Evolutionary conservation across 2,329 filamentous ascomycete genomes (phyloP).

Genomic region (Aspergillus terreus): DNA sequence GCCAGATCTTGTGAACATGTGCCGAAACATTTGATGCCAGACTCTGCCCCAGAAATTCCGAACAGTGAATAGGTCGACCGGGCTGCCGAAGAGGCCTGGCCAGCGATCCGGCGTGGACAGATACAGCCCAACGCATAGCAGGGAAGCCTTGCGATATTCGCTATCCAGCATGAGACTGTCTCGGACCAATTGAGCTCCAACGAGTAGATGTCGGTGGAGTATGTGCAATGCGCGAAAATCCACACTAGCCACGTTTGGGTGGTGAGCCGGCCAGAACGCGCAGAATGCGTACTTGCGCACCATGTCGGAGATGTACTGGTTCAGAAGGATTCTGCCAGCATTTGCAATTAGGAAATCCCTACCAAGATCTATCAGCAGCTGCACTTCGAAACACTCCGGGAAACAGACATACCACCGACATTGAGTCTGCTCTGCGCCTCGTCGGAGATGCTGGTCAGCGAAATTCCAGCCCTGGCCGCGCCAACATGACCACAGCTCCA

Average conservation of each 20-base stretch:
- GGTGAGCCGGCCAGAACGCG: not conserved
- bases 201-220: not conserved
- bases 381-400: too few species aligned
- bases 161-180: not conserved
- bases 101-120: constrained; percentile 2
- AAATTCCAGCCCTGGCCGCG: constrained; percentile 3
- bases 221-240: not conserved
- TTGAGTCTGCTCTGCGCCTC: constrained; percentile 1
- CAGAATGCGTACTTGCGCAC: constrained; percentile 1
- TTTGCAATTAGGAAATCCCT: not conserved
- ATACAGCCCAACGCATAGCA: constrained; percentile 1
- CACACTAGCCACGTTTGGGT: too few species aligned
- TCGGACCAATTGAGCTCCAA: not conserved
- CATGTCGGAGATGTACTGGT: not conserved
- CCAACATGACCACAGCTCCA: constrained; percentile 1
- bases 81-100: constrained; percentile 1
- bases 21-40: constrained; percentile 2
- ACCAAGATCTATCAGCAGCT: not conserved
- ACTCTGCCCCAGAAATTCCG: constrained; percentile 2
- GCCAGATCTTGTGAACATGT: not conserved
- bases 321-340: not conserved
- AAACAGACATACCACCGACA: not conserved
- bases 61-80: not conserved
- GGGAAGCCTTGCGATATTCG: constrained; percentile 2
- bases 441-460: not conserved